A percentile compares a stretch with the other conserved stretches of the same genome.
Evolutionary conservation across 345 rosid genomes (phyloP).

Genomic region (Acer campestre): DNA sequence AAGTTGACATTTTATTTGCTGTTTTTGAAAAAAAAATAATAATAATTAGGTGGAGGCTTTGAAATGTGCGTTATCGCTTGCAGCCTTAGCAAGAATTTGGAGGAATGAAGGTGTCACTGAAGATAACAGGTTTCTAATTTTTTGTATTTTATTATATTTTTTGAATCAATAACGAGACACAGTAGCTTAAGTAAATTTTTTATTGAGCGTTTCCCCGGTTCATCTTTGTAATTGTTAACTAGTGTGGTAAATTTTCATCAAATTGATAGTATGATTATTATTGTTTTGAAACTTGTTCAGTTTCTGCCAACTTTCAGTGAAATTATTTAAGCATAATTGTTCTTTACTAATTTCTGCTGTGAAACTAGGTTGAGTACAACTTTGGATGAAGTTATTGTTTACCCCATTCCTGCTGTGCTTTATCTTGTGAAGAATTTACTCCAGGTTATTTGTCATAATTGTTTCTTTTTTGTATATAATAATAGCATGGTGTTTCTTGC

Average conservation of each 20-base stretch:
- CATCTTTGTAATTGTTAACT: neutral
- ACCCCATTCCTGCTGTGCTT: conserved; percentile 90
- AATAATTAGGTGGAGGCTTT: conserved; percentile 90
- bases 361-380: conserved; percentile 83
- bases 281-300: neutral
- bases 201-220: neutral
- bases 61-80: conserved; percentile 84
- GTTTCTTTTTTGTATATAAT: conserved; percentile 11
- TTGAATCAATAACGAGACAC: neutral
- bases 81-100: conserved; percentile 87
- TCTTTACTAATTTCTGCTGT: conserved; percentile 18
- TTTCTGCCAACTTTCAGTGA: neutral
- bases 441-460: conserved; percentile 52
- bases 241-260: neutral
- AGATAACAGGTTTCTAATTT: conserved; percentile 68
- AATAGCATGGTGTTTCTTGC: neutral
- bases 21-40: conserved; percentile 15
- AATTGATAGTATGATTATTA: neutral
- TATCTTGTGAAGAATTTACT: conserved; percentile 97
- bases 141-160: neutral
- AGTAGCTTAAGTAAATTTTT: neutral
- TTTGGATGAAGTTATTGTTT: conserved; percentile 81
- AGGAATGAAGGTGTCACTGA: conserved; percentile 78
- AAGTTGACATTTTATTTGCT: conserved; percentile 18
- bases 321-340: neutral